Evolutionary conservation across 176 grass and related monocot species (phyloP), one percentile per base, ranked within the genome.

Genomic region (Saccharum officinarum): DNA sequence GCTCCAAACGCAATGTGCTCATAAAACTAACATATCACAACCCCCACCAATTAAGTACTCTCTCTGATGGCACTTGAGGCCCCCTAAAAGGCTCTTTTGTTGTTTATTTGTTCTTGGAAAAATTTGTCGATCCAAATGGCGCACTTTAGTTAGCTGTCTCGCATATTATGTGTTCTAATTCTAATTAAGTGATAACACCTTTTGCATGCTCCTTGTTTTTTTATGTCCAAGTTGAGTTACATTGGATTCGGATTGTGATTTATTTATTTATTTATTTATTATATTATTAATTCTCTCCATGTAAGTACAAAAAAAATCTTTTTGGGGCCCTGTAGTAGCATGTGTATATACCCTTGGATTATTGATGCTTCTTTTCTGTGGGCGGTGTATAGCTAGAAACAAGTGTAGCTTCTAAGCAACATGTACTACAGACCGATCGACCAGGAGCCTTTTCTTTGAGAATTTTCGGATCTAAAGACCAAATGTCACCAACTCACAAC

Each of bases 401-500:
- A 82, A 72, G 88, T 90, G 83, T 90, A 78, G 79, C 88, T 86
- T 90, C 7, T 67, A 90, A 86, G 88, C 84, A 83, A 86, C 80
- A 86, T 20, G 45, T 20, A 82, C 64, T 25, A 23, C 54, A 55
- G 17, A 55, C 16, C 6, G n/a, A 82, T 20, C 79, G 17, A n/a
- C 59, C 36, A 57, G 62, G 14, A 46, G 36, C 54, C 71, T 61
- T 76, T 62, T 22, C 34, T 71, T 41, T 37, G 36, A 71, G 55
- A 50, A 50, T 83, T 86, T 83, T 59, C 41, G 45, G 61, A 83
- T 49, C 22, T 59, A 59, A 67, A 86, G 73, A 79, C 38, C 67
- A 83, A 68, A 82, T 71, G 80, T 5, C 80, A 41, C 57, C 38
- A 77, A 30, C 84, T 75, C 63, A 28, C 84, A 75, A 79, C 67